phyloP scores from a whole-genome alignment of 345 rosid genomes.

The Syzygium aromaticum region DNA sequence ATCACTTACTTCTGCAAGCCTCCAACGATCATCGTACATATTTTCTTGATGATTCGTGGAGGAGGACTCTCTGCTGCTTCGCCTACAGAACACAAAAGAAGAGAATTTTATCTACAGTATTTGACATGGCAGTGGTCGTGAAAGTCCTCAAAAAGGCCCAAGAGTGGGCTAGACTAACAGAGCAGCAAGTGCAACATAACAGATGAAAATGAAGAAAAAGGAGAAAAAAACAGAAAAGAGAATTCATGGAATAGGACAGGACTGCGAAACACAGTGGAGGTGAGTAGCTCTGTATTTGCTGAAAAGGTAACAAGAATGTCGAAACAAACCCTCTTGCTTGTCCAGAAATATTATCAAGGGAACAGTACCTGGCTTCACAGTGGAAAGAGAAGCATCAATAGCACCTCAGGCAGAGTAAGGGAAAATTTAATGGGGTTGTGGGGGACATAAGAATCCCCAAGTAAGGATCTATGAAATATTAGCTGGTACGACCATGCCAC shows the following conservation, averaged over 20 bases:
- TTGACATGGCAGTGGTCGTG: not conserved
- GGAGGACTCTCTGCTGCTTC: slow-evolving; percentile 18
- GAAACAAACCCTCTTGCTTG: not conserved
- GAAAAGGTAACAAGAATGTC: not conserved
- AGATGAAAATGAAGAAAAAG: not conserved
- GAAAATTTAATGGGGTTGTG: not conserved
- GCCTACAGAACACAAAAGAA: slow-evolving; percentile 20
- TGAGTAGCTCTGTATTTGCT: not conserved
- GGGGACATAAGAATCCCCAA: not conserved
- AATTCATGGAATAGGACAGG: not conserved
- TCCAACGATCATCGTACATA: slow-evolving; percentile 21
- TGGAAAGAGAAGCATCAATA: not conserved
- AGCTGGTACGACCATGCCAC: not conserved
- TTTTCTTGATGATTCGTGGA: slow-evolving; percentile 8
- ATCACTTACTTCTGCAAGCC: slow-evolving; percentile 36
- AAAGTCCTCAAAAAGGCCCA: not conserved
- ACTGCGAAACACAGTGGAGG: not conserved
- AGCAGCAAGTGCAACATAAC: not conserved
- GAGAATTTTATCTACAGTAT: not conserved
- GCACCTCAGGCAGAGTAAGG: not conserved
- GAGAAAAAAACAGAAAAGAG: not conserved
- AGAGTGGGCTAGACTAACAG: not conserved
- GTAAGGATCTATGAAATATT: not conserved
- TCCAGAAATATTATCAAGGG: not conserved
- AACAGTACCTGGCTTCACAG: not conserved